Evolutionary conservation across 495 filamentous ascomycete genomes (phyloP), one percentile per base, ranked within the genome.

Genomic region (Cladorrhinum samala): DNA sequence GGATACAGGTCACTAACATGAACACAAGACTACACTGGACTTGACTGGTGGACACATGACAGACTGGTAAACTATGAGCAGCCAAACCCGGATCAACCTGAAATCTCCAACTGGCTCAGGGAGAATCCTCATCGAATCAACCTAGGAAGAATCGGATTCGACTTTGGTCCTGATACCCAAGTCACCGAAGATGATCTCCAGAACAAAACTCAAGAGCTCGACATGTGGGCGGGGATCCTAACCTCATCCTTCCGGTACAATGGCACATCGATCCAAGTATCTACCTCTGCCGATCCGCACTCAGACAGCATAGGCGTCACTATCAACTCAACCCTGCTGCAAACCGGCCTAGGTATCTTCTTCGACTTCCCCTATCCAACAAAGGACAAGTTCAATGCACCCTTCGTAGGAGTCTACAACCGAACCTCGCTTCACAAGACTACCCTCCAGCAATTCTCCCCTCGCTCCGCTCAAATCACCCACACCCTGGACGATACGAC

Each of bases 41-140:
- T 74, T 23, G 62, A 77, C 49, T 79, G 74, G 77, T 80, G 72
- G 72, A 77, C 77, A 5, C 76, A 80, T 62, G 78, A 64, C n/a
- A 65, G 77, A 49, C 61, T 79, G 5, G 71, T 81, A 9, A 74
- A 74, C 24, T 80, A 80, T 50, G 64, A 70, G 53, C 71, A 79
- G 46, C 77, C 77, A 1, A 80, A 80, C 47, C 72, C 78, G 30
- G 70, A 64, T 1, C 62, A 81, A 59, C 62, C 60, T 39, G 68
- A 76, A 8, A 80, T 80, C 37, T 78, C 75, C 8, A 70, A 72
- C 49, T 80, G 77, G 78, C 54, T 80, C 38, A 77, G 76, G 19
- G 62, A 74, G 53, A 81, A 81, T 52, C 77, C 76, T 0, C 73
- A 79, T 52, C 63, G 78, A 1, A 53, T 77, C 9, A 81, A 81